Percentiles rank a stretch among this genome's conserved stretches.
Evolutionary conservation across 805 yeast species (phyloP).

Genomic region (Zygosaccharomyces kombuchaensis): DNA sequence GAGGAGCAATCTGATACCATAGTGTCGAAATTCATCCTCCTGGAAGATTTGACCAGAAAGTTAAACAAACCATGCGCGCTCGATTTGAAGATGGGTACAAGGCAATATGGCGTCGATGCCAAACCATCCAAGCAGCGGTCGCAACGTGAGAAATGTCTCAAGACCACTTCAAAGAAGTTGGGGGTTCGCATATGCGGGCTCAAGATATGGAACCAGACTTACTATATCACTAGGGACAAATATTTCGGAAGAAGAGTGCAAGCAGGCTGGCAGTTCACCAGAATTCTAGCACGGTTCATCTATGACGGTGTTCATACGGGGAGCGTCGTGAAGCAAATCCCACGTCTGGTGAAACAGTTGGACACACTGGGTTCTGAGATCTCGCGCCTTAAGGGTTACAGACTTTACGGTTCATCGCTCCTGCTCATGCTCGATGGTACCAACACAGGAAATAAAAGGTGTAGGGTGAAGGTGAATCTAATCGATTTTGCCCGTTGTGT

Average conservation of each 20-base stretch:
- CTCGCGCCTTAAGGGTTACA: conserved; percentile 57
- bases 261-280: conserved; percentile 72
- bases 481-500: conserved; percentile 96
- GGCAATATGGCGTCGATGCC: conserved; percentile 98
- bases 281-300: conserved; percentile 67
- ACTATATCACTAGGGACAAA: conserved; percentile 73
- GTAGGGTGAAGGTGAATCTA: conserved; percentile 52
- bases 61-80: conserved; percentile 84
- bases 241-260: conserved; percentile 81
- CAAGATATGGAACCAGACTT: conserved; percentile 67
- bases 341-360: conserved; percentile 56
- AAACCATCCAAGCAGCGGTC: conserved; percentile 62
- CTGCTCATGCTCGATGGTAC: conserved; percentile 83
- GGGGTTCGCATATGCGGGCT: conserved; percentile 96
- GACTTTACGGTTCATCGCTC: conserved; percentile 88
- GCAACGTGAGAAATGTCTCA: conserved; percentile 74
- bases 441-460: conserved; percentile 19
- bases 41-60: conserved; percentile 86
- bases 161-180: conserved; percentile 72
- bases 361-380: conserved; percentile 56
- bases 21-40: conserved; percentile 60
- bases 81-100: conserved; percentile 96
- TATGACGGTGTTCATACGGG: conserved; percentile 63
- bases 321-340: conserved; percentile 64
- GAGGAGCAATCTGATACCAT: conserved; percentile 30